phyloP scores from a whole-genome alignment of 2,329 filamentous ascomycete genomes.

The Aspergillus sp. region DNA sequence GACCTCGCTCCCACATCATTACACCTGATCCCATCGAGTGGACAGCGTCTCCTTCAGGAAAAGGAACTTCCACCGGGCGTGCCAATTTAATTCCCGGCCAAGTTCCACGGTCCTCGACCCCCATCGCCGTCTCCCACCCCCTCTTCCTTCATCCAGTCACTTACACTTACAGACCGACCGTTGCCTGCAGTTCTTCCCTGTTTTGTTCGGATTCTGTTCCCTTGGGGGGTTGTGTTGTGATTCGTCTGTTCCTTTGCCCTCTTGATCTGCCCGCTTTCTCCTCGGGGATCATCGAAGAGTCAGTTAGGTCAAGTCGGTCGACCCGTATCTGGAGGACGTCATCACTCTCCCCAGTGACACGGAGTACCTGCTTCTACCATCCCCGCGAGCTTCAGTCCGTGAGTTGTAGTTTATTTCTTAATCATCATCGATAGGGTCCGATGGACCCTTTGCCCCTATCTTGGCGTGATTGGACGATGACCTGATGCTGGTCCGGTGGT shows the following conservation, averaged over 20 bases:
- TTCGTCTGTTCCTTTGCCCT: background rate
- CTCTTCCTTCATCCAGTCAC: background rate
- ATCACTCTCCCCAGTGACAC: slow-evolving; percentile 16
- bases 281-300: background rate
- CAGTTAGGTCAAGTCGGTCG: background rate
- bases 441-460: background rate
- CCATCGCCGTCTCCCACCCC: background rate
- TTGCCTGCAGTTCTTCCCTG: background rate
- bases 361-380: slow-evolving; percentile 22
- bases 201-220: background rate
- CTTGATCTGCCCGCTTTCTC: background rate
- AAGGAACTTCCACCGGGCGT: background rate
- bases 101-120: background rate
- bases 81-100: slow-evolving; percentile 1
- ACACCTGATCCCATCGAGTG: too few relatives aligned
- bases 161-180: background rate
- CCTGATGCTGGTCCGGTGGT: background rate
- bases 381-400: slow-evolving; percentile 10
- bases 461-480: background rate
- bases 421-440: slow-evolving; percentile 1
- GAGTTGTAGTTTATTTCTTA: slow-evolving; percentile 7
- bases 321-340: slow-evolving; percentile 13
- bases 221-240: background rate
- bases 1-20: too few relatives aligned
- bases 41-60: too few relatives aligned